A percentile compares a stretch with the other conserved stretches of the same genome.
Evolutionary conservation across 805 yeast genomes (phyloP).

Genomic region (Candida sakaeoensis): DNA sequence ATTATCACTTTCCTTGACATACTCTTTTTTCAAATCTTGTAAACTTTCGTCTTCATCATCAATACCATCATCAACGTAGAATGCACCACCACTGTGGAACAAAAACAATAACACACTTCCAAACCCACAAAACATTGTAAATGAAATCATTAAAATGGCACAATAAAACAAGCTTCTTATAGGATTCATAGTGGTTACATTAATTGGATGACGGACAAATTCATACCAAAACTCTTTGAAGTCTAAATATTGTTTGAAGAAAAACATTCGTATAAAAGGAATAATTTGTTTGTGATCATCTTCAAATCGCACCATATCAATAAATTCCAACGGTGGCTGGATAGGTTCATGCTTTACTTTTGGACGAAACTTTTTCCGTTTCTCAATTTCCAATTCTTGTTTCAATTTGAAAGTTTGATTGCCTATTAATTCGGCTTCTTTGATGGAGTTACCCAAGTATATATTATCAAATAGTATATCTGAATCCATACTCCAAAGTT

Average conservation of each 20-base stretch:
- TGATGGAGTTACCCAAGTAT: conserved; percentile 79
- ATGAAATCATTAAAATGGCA: conserved; percentile 34
- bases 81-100: conserved; percentile 6
- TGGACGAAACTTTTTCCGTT: conserved; percentile 39
- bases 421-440: conserved; percentile 81
- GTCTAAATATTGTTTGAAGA: conserved; percentile 17
- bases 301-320: conserved; percentile 26
- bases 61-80: not conserved
- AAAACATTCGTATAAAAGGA: conserved; percentile 17
- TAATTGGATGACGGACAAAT: conserved; percentile 43
- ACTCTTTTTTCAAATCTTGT: not conserved
- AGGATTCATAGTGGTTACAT: conserved; percentile 44
- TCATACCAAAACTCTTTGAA: conserved; percentile 34
- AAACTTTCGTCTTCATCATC: conserved; percentile 4
- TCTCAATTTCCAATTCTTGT: conserved; percentile 45
- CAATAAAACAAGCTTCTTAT: conserved; percentile 48
- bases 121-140: conserved; percentile 44
- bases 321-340: conserved; percentile 41
- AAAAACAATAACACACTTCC: conserved; percentile 10
- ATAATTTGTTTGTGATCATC: conserved; percentile 15
- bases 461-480: conserved; percentile 77
- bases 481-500: conserved; percentile 81
- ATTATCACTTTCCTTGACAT: not conserved
- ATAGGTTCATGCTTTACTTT: conserved; percentile 39
- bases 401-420: conserved; percentile 67